Percentiles rank a stretch among this genome's conserved stretches.
Conservation (phyloP, 2,329 filamentous ascomycete species). For the Anthostomella pinea region DNA sequence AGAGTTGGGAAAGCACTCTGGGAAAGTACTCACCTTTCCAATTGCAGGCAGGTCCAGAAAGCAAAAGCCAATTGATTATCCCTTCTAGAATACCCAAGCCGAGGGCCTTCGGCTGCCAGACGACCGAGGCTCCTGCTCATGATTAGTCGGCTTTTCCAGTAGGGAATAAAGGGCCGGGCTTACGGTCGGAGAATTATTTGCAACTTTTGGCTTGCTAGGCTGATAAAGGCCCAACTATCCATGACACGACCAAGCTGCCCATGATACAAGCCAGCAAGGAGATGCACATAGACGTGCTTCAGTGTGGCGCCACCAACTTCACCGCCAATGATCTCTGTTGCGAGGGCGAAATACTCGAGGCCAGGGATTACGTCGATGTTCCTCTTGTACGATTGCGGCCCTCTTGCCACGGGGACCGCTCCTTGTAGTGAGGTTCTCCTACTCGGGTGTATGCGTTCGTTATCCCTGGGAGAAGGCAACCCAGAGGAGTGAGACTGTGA, state of each 20-base stretch:
- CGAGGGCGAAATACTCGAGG: slow-evolving; percentile 83
- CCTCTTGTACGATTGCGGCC: slow-evolving; percentile 35
- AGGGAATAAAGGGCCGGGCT: slow-evolving; percentile 34
- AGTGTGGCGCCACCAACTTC: slow-evolving; percentile 76
- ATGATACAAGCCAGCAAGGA: slow-evolving; percentile 84
- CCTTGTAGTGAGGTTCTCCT: slow-evolving; percentile 53
- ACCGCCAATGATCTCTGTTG: slow-evolving; percentile 80
- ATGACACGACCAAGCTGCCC: slow-evolving; percentile 83
- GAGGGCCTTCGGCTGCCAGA: slow-evolving; percentile 36
- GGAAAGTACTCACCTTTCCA: slow-evolving; percentile 67
- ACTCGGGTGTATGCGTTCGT: slow-evolving; percentile 43
- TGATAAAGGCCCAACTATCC: slow-evolving; percentile 71
- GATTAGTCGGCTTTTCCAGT: slow-evolving; percentile 5
- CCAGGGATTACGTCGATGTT: slow-evolving; percentile 89
- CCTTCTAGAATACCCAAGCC: slow-evolving; percentile 37
- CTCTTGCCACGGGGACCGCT: slow-evolving; percentile 25
- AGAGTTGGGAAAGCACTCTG: slow-evolving; percentile 2
- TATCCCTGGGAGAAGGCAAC: slow-evolving; percentile 51
- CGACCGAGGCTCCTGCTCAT: slow-evolving; percentile 46
- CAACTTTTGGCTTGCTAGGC: slow-evolving; percentile 53
- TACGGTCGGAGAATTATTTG: slow-evolving; percentile 75
- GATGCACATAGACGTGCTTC: slow-evolving; percentile 78
- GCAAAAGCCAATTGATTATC: slow-evolving; percentile 71
- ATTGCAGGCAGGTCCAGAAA: slow-evolving; percentile 90
- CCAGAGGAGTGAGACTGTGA: slow-evolving; percentile 49